Conservation (phyloP, 495 filamentous ascomycete genomes). For the Aspergillus cavernicola region DNA sequence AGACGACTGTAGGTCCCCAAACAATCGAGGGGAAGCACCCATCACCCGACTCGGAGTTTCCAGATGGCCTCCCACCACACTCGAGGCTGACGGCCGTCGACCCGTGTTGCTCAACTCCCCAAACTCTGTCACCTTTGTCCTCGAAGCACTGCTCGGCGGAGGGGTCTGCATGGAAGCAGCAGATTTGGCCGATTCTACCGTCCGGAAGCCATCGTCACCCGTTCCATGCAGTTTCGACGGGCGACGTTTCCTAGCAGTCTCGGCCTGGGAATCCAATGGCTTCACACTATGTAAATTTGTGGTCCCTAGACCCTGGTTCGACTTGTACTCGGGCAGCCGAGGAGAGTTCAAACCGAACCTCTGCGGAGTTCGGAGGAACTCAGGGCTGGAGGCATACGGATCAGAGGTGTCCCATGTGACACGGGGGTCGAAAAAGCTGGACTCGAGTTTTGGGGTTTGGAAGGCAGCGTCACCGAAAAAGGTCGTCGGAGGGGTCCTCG, state of each 20-base stretch:
- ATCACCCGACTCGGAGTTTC: constrained; percentile 45
- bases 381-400: constrained; percentile 52
- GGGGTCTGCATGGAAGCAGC: constrained; percentile 63
- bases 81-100: constrained; percentile 25
- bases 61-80: constrained; percentile 26
- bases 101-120: constrained; percentile 22
- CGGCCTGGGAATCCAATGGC: constrained; percentile 31
- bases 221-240: constrained; percentile 36
- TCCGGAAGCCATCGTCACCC: constrained; percentile 35
- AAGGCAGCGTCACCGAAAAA: constrained; percentile 60
- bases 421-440: constrained; percentile 48
- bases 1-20: constrained; percentile 55
- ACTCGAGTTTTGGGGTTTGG: constrained; percentile 62
- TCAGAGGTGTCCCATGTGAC: constrained; percentile 53
- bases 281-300: constrained; percentile 54
- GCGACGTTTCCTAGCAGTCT: constrained; percentile 40
- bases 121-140: constrained; percentile 38
- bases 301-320: constrained; percentile 37
- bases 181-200: constrained; percentile 43
- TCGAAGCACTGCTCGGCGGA: constrained; percentile 59
- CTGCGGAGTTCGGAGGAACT: constrained; percentile 50
- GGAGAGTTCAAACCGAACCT: constrained; percentile 33
- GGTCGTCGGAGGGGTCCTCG: constrained; percentile 65
- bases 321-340: constrained; percentile 18
- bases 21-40: constrained; percentile 43